Evolutionary conservation across 78 protist genomes (phyloP).

Genomic region (Parvularia atlantis): DNA sequence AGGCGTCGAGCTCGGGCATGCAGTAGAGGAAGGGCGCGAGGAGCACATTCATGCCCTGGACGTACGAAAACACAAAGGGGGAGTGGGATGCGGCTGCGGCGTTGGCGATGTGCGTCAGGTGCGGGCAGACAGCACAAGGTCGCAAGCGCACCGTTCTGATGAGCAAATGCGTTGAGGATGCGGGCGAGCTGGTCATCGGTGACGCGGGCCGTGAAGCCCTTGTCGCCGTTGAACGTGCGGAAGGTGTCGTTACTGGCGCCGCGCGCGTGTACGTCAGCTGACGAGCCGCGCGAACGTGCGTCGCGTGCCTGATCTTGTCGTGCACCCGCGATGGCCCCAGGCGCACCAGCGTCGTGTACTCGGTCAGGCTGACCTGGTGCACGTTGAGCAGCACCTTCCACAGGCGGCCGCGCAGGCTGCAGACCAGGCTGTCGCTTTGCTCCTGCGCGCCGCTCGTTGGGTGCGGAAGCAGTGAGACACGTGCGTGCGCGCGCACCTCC

Average conservation of each 20-base stretch:
- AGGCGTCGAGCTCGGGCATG: constrained; percentile 67
- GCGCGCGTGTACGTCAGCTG: no score
- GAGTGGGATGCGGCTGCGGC: neutral
- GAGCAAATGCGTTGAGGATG: constrained; percentile 33
- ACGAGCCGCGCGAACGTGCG: no score
- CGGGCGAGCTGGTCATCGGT: constrained; percentile 13
- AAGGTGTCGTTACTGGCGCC: constrained; percentile 40
- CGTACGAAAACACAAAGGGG: constrained; percentile 41
- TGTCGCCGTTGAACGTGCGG: constrained; percentile 22
- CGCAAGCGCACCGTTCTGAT: neutral
- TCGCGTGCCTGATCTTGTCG: constrained; percentile 27
- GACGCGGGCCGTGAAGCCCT: constrained; percentile 1
- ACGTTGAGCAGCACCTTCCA: constrained; percentile 27
- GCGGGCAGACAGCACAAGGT: neutral
- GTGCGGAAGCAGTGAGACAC: no score
- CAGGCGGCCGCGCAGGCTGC: constrained; percentile 18
- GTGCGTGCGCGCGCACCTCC: no score
- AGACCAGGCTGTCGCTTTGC: neutral
- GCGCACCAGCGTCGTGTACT: neutral
- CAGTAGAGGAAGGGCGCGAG: constrained; percentile 64
- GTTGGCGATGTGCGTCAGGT: neutral
- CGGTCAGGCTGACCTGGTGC: neutral
- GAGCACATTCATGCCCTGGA: constrained; percentile 72
- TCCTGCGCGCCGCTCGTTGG: no score
- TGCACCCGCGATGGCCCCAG: neutral